Conservation (phyloP, 345 rosid genomes). For the Melastoma malabathricum region DNA sequence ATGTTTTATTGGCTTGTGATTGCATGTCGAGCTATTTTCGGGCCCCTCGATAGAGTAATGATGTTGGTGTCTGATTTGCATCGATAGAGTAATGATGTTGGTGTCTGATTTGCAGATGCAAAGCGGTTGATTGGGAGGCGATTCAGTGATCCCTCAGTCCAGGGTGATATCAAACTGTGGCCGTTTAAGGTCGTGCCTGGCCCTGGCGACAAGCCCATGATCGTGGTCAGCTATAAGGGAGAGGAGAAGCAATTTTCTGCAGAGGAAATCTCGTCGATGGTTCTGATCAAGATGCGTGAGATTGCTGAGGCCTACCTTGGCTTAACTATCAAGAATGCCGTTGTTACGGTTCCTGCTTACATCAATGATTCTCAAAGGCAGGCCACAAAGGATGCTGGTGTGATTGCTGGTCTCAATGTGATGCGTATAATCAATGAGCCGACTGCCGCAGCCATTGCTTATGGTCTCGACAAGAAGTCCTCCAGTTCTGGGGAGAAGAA, state of each 20-base stretch:
- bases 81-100: not conserved
- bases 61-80: slow-evolving; percentile 4
- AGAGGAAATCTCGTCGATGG: slow-evolving; percentile 71
- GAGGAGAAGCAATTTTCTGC: slow-evolving; percentile 59
- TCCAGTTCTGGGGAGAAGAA: slow-evolving; percentile 56
- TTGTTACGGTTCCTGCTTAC: slow-evolving; percentile 65
- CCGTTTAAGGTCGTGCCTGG: slow-evolving; percentile 53
- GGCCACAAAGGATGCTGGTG: slow-evolving; percentile 61
- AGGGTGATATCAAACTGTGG: slow-evolving; percentile 51
- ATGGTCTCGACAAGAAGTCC: slow-evolving; percentile 67
- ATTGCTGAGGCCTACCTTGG: slow-evolving; percentile 68
- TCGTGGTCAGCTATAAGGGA: slow-evolving; percentile 41
- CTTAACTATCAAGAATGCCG: slow-evolving; percentile 38
- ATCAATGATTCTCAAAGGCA: slow-evolving; percentile 65
- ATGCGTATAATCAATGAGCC: slow-evolving; percentile 71
- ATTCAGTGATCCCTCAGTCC: slow-evolving; percentile 46
- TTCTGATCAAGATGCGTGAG: slow-evolving; percentile 70
- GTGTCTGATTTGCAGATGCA: slow-evolving; percentile 25
- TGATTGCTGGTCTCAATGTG: slow-evolving; percentile 59
- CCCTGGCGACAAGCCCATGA: slow-evolving; percentile 57
- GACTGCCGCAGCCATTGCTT: slow-evolving; percentile 72
- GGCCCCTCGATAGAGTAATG: not conserved
- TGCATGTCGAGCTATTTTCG: not conserved
- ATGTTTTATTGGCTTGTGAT: too few species aligned
- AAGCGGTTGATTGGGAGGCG: slow-evolving; percentile 70